Evolutionary conservation across 345 rosid species (phyloP).

Genomic region (Triadica sebifera): DNA sequence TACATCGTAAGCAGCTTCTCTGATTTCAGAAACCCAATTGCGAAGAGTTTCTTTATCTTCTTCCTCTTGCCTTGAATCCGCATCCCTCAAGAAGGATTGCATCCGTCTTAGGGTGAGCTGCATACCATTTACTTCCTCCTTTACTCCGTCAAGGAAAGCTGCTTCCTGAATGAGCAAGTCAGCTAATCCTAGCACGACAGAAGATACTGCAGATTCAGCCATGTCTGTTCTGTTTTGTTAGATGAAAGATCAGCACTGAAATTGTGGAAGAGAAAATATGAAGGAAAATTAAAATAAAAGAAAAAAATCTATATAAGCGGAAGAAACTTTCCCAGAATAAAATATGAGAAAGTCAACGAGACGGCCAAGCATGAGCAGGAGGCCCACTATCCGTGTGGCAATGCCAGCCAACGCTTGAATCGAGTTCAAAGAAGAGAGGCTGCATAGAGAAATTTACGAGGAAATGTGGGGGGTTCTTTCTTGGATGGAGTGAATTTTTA

Average conservation of each 20-base stretch:
- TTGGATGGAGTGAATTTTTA: too few relatives aligned
- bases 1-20: constrained; percentile 25
- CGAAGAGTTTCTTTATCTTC: constrained; percentile 21
- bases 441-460: too few relatives aligned
- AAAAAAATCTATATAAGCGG: too few relatives aligned
- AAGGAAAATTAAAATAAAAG: background rate
- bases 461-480: too few relatives aligned
- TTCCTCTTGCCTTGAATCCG: constrained; percentile 34
- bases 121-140: constrained; percentile 17
- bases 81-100: constrained; percentile 38
- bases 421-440: too few relatives aligned
- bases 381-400: background rate
- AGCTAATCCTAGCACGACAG: constrained; percentile 26
- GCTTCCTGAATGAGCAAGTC: constrained; percentile 30
- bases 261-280: background rate
- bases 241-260: background rate
- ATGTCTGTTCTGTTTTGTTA: constrained; percentile 17
- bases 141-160: constrained; percentile 23
- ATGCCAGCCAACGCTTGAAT: background rate
- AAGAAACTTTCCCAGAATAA: background rate
- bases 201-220: constrained; percentile 37
- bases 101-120: constrained; percentile 27
- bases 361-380: background rate
- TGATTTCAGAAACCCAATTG: constrained; percentile 25
- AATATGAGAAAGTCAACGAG: background rate